Percentiles rank a stretch among this genome's conserved stretches.
Evolutionary conservation across 129 eudicot species (phyloP).

Genomic region (Ambrosia trifida): DNA sequence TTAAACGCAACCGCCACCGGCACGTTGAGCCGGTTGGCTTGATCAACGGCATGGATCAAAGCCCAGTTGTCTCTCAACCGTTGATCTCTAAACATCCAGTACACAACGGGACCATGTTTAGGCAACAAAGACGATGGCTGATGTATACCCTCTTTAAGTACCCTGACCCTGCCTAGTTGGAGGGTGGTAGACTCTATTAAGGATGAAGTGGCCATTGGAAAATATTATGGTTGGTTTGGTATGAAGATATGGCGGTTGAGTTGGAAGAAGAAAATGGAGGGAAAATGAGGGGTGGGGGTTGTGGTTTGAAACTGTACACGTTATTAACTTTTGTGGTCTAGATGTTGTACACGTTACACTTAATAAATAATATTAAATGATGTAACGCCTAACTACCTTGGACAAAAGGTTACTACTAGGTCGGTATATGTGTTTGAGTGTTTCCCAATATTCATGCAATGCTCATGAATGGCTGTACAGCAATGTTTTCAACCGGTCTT

Average conservation of each 20-base stretch:
- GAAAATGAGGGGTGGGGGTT: conserved; percentile 39
- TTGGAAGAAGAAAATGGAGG: conserved; percentile 47
- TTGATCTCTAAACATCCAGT: conserved; percentile 99
- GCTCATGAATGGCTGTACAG: too few relatives aligned
- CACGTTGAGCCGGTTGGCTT: conserved; percentile 68
- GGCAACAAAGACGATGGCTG: conserved; percentile 19
- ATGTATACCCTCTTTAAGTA: conserved; percentile 48
- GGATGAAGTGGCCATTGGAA: conserved; percentile 21
- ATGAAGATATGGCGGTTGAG: conserved; percentile 10
- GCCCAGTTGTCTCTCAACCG: conserved; percentile 96
- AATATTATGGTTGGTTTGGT: not conserved
- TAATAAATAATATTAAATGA: too few relatives aligned
- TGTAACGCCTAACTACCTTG: too few relatives aligned
- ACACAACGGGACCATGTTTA: conserved; percentile 75
- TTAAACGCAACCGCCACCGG: conserved; percentile 88
- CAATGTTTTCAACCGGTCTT: too few relatives aligned
- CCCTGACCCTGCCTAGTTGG: conserved; percentile 74
- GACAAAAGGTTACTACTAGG: too few relatives aligned
- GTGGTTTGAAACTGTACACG: conserved; percentile 64
- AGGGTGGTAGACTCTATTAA: conserved; percentile 40
- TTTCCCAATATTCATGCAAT: too few relatives aligned
- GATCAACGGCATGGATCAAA: conserved; percentile 82
- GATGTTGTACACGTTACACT: conserved; percentile 28
- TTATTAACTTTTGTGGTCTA: not conserved
- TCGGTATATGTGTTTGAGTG: too few relatives aligned